Conservation (phyloP, 73 alveolate species). For the Uronychia setigera region DNA sequence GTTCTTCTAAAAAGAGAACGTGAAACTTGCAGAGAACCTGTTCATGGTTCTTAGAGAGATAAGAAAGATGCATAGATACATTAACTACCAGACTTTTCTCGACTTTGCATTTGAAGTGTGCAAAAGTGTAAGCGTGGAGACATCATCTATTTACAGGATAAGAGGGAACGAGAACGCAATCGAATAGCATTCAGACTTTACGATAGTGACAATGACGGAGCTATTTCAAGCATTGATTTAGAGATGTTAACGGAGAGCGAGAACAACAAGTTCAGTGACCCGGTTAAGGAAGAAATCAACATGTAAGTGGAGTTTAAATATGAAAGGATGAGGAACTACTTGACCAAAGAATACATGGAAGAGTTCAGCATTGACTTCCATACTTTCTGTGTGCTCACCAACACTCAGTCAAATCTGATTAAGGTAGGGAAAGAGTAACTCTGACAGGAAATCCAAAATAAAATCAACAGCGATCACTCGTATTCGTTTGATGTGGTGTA, state of each 20-base stretch:
- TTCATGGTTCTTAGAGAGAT: neutral
- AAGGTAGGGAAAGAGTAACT: neutral
- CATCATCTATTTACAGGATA: neutral
- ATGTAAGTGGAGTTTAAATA: neutral
- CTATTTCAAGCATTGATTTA: neutral
- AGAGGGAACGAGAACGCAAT: neutral
- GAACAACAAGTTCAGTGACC: neutral
- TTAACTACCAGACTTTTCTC: neutral
- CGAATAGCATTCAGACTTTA: neutral
- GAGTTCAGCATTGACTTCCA: neutral
- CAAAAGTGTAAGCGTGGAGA: neutral
- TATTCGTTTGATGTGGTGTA: neutral
- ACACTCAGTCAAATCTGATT: neutral
- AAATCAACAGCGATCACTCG: neutral
- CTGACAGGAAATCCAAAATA: neutral
- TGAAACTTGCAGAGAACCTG: neutral
- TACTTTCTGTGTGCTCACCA: neutral
- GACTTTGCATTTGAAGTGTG: neutral
- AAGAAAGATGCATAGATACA: neutral
- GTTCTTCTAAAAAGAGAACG: neutral
- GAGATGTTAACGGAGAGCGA: neutral
- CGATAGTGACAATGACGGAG: neutral
- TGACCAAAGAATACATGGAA: neutral
- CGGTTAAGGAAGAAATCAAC: neutral
- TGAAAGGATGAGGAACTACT: neutral